A percentile compares a stretch with the other conserved stretches of the same genome.
phyloP scores from a whole-genome alignment of 2,329 filamentous ascomycete genomes.

The Cryphonectria parasitica region DNA sequence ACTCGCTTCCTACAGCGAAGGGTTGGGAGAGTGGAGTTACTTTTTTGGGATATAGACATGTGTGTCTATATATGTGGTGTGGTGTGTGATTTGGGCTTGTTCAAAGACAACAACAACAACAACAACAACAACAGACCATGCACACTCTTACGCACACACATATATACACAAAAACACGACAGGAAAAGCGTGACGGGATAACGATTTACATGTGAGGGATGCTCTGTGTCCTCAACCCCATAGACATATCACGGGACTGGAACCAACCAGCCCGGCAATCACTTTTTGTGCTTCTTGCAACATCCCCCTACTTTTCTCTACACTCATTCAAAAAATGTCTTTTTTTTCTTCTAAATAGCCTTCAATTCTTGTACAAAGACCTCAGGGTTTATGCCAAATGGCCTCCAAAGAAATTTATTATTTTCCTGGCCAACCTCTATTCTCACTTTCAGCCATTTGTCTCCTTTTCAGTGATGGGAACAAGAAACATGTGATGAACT shows the following conservation, averaged over 20 bases:
- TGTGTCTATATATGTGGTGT: neutral
- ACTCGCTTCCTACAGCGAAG: constrained; percentile 12
- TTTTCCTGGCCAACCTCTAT: neutral
- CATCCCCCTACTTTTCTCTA: constrained; percentile 21
- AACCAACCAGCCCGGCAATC: constrained; percentile 15
- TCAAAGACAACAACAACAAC: no score
- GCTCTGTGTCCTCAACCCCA: neutral
- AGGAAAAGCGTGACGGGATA: constrained; percentile 16
- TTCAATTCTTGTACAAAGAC: constrained; percentile 25
- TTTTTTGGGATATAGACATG: constrained; percentile 21
- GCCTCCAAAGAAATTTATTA: neutral
- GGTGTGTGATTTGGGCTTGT: neutral
- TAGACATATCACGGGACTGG: constrained; percentile 23
- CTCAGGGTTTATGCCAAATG: neutral
- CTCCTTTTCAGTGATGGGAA: neutral
- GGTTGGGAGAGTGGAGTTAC: constrained; percentile 23
- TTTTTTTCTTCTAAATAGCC: constrained; percentile 4
- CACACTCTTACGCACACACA: no score
- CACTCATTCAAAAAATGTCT: constrained; percentile 19
- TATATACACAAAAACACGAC: neutral
- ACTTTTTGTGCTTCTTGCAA: neutral
- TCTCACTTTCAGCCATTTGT: neutral
- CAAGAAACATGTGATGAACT: neutral
- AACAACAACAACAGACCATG: neutral
- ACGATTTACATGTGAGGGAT: constrained; percentile 24